phyloP scores from a whole-genome alignment of 495 filamentous ascomycete species.

The Saxophila tyrrhenica region DNA sequence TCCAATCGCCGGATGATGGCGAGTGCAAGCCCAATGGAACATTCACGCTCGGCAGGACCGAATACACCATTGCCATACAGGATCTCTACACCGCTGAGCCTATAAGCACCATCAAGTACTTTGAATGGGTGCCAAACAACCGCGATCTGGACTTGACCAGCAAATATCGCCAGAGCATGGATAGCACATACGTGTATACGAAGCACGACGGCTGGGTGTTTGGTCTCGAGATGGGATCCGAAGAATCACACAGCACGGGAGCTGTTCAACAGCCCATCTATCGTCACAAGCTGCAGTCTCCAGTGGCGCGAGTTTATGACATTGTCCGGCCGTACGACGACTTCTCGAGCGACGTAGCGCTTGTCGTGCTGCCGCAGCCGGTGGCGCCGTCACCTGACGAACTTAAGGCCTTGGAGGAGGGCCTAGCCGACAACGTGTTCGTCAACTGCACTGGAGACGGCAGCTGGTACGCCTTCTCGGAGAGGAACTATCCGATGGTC shows the following conservation, averaged over 20 bases:
- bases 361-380: constrained; percentile 82
- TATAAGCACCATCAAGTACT: constrained; percentile 84
- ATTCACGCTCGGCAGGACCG: constrained; percentile 68
- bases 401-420: constrained; percentile 42
- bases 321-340: constrained; percentile 58
- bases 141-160: constrained; percentile 76
- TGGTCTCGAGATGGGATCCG: constrained; percentile 56
- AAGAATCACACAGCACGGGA: constrained; percentile 30
- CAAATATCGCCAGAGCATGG: constrained; percentile 68
- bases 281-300: constrained; percentile 61
- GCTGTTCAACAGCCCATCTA: constrained; percentile 37
- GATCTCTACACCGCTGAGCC: constrained; percentile 60
- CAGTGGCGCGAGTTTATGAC: constrained; percentile 86
- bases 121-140: constrained; percentile 91
- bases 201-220: constrained; percentile 79
- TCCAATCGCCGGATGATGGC: constrained; percentile 48
- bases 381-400: constrained; percentile 50
- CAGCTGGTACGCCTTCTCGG: constrained; percentile 91
- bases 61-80: constrained; percentile 79
- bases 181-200: constrained; percentile 79
- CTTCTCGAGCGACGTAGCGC: constrained; percentile 44
- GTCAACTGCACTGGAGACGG: constrained; percentile 75
- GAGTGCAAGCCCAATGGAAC: constrained; percentile 65
- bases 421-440: constrained; percentile 58
- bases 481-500: constrained; percentile 69